These are phyloP conservation scores for Xanthoconium purpureum DNA, from an alignment of 768 basidiomycete species.

Conservation along the genomic window DNA sequence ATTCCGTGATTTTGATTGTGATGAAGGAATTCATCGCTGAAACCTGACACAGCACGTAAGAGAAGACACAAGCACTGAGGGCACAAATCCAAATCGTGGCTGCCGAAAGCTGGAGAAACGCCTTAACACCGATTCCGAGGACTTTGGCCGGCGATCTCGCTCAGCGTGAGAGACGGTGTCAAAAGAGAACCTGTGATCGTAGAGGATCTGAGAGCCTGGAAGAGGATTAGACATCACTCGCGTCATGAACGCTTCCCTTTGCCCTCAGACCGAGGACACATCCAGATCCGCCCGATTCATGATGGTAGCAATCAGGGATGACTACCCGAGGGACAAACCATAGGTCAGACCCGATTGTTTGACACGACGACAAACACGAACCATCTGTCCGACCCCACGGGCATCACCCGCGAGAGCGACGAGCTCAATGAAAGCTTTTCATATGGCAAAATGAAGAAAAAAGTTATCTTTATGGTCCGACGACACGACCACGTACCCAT, in stretches of 20 bases:
- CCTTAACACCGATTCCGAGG: slow-evolving; percentile 3
- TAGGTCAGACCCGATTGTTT: slow-evolving; percentile 44
- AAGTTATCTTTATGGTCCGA: neutral
- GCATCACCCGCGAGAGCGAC: slow-evolving; percentile 12
- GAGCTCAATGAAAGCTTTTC: slow-evolving; percentile 2
- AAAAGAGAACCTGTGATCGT: neutral
- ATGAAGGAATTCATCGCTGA: too few species aligned
- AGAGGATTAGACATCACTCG: neutral
- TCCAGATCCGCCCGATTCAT: neutral
- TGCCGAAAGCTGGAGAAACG: too few species aligned
- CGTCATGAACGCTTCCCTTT: neutral
- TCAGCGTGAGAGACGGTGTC: neutral
- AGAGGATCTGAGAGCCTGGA: neutral
- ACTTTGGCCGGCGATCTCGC: neutral
- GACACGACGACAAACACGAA: slow-evolving; percentile 49
- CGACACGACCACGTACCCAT: neutral
- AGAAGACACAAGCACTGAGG: too few species aligned
- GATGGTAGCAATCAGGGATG: slow-evolving; percentile 1
- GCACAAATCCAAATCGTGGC: too few species aligned
- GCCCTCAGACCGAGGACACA: neutral
- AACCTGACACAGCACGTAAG: too few species aligned
- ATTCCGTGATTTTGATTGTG: too few species aligned
- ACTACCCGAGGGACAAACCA: neutral
- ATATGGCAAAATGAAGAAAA: neutral
- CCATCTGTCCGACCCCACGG: slow-evolving; percentile 46